Evolutionary conservation across 305 asterid species (phyloP), one percentile per base, ranked within the genome.

Genomic region (Fraxinus dipetala): DNA sequence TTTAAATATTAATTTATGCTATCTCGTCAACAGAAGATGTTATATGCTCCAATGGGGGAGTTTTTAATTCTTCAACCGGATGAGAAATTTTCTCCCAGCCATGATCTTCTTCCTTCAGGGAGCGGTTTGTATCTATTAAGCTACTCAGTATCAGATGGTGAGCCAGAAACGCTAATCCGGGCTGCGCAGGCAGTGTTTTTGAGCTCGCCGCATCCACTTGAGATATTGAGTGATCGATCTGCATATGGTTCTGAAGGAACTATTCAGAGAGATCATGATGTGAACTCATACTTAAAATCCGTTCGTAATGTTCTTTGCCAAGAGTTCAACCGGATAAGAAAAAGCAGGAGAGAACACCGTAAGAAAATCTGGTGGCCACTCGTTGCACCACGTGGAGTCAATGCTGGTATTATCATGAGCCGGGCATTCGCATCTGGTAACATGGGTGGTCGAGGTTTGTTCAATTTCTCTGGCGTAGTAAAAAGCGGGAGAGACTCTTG

Each of bases 171-270:
- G 90, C 94, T 79, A 54, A 84, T 92, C 82, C 91, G 75, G 36
- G 92, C 93, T 1, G 99, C 99, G 0, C 93, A 85, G 78, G 54
- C 88, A 0, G 90, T 83, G 24, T 96, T 96, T 81, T 24, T 96
- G 35, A 94, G 91, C 90, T 87, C 97, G 0, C 99, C 99, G 0
- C 99, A 96, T 85, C 99, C 99, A 1, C 98, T 96, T 0, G 99
- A 96, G 87, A 93, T 94, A 67, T 76, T 96, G 82, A 94, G 98
- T 9, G 98, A 94, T 79, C 96, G 98, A 3, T 86, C 93, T 0
- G 99, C 98, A n/a, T 96, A 96, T 80, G 99, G 99, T 5, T 88
- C 93, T 0, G 93, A 89, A 36, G 99, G 99, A 14, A 85, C 89
- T 48, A 93, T 96, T 75, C 97, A 90, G 61, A 86, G 98, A 79